Conservation (phyloP, 306 rosid species). For the Echinosophora koreensis region DNA sequence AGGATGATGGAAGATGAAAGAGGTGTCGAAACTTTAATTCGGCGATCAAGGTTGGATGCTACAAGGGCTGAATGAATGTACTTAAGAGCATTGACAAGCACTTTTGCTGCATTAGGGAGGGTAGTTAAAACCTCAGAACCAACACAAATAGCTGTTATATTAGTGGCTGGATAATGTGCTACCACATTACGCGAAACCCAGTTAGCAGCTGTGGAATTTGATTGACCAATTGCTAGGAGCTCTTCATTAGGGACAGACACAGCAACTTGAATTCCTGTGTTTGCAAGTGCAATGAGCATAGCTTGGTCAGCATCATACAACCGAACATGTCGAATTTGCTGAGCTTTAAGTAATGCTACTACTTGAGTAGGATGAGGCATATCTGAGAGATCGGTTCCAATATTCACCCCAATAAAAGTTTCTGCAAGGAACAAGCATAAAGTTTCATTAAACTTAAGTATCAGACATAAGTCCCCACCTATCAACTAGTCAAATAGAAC, state of each 20-base stretch:
- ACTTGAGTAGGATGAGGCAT: conserved; percentile 95
- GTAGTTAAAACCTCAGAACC: conserved; percentile 79
- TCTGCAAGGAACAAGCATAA: conserved; percentile 56
- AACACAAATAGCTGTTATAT: conserved; percentile 79
- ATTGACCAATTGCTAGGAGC: conserved; percentile 81
- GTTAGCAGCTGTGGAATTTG: conserved; percentile 82
- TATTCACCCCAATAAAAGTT: conserved; percentile 77
- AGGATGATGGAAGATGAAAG: conserved; percentile 79
- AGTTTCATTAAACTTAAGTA: conserved; percentile 1
- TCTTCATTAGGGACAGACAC: conserved; percentile 80
- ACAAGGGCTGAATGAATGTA: conserved; percentile 78
- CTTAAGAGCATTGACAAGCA: conserved; percentile 76
- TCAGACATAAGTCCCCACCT: not conserved
- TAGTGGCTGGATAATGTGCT: conserved; percentile 87
- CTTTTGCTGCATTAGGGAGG: conserved; percentile 76
- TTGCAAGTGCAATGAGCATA: conserved; percentile 82
- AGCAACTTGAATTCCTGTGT: conserved; percentile 74
- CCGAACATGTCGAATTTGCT: conserved; percentile 73
- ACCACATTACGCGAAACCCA: conserved; percentile 85
- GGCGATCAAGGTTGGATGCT: conserved; percentile 79
- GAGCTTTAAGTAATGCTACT: conserved; percentile 80
- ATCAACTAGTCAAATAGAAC: not conserved
- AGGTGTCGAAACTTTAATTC: conserved; percentile 79
- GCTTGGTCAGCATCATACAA: conserved; percentile 75
- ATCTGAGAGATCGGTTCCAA: conserved; percentile 81